phyloP scores from a whole-genome alignment of 805 yeast genomes.

The Candida quercuum region DNA sequence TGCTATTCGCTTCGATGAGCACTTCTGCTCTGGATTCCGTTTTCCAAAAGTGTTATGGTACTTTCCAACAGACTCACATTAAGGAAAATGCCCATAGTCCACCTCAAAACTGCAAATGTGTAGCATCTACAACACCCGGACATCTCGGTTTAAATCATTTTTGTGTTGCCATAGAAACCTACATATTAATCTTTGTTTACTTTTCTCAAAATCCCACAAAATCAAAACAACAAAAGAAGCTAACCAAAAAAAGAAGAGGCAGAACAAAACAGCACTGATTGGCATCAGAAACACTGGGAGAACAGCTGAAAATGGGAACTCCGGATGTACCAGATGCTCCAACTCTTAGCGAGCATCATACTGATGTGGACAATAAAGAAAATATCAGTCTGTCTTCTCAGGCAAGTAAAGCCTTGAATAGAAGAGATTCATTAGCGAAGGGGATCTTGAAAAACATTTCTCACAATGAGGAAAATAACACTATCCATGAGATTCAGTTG shows the following conservation, averaged over 20 bases:
- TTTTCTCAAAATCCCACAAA: too few species aligned
- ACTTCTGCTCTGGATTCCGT: too few species aligned
- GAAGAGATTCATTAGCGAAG: conserved; percentile 20
- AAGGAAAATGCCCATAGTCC: too few species aligned
- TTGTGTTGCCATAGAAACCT: too few species aligned
- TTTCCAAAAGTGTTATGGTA: too few species aligned
- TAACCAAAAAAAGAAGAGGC: neutral
- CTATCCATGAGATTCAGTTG: conserved; percentile 13
- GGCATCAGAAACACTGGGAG: neutral
- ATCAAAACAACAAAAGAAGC: neutral
- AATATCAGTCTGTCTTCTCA: neutral
- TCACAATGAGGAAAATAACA: conserved; percentile 10
- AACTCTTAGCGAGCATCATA: too few species aligned
- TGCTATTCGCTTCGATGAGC: too few species aligned
- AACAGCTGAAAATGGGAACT: neutral
- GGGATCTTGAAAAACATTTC: conserved; percentile 20
- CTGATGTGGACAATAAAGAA: neutral
- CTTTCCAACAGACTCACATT: too few species aligned
- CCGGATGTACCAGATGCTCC: neutral
- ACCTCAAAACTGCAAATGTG: too few species aligned
- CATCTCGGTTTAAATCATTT: too few species aligned
- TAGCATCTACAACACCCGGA: too few species aligned
- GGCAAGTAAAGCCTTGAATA: conserved; percentile 5
- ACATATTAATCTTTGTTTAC: too few species aligned
- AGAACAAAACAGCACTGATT: neutral